These are phyloP conservation scores for Malus asiatica DNA, from an alignment of 306 rosid species.

Conservation along the genomic window DNA sequence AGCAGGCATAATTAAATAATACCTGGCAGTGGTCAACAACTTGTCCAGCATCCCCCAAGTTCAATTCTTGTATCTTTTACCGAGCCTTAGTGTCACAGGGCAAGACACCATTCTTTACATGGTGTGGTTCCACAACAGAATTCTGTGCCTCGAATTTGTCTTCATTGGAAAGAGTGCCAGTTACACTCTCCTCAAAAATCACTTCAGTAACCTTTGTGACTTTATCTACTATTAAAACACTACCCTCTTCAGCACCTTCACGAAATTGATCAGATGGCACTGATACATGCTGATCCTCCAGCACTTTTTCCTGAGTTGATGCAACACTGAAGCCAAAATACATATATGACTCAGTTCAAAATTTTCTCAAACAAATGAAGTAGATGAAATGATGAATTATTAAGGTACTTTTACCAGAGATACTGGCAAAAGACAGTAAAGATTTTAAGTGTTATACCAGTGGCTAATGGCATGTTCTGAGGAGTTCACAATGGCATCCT, in stretches of 20 bases:
- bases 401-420: background rate
- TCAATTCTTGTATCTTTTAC: slow-evolving; percentile 26
- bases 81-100: slow-evolving; percentile 22
- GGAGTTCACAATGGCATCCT: slow-evolving; percentile 19
- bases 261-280: slow-evolving; percentile 31
- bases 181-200: slow-evolving; percentile 38
- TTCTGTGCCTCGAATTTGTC: slow-evolving; percentile 18
- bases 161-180: slow-evolving; percentile 14
- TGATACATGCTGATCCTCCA: slow-evolving; percentile 28
- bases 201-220: slow-evolving; percentile 57
- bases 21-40: slow-evolving; percentile 38
- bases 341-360: background rate
- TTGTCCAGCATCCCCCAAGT: slow-evolving; percentile 24
- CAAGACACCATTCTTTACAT: slow-evolving; percentile 26
- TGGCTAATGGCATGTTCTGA: slow-evolving; percentile 25
- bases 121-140: slow-evolving; percentile 19
- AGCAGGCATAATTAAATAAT: slow-evolving; percentile 2
- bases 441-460: slow-evolving; percentile 29
- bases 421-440: slow-evolving; percentile 6
- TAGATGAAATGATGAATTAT: background rate
- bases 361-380: background rate
- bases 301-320: slow-evolving; percentile 29
- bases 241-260: slow-evolving; percentile 44
- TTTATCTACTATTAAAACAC: slow-evolving; percentile 51
- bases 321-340: slow-evolving; percentile 41